These are phyloP conservation scores for Fusarium kyushuense DNA, from an alignment of 2,329 filamentous ascomycete species.

Conservation along the genomic window DNA sequence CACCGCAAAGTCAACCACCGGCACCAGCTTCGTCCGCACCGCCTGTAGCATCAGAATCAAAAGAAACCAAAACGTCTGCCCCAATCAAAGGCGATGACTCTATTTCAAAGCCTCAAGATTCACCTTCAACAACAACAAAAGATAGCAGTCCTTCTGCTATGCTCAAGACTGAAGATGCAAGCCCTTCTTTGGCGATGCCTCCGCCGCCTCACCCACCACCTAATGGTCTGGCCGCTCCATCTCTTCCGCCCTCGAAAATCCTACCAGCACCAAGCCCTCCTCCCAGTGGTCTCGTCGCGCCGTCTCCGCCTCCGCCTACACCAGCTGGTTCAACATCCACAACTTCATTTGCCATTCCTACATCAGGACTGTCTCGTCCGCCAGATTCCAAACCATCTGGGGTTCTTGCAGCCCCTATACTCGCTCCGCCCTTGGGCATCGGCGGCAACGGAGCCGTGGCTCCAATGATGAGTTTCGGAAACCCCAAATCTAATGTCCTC, in stretches of 20 bases:
- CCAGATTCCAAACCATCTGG: slow-evolving; percentile 47
- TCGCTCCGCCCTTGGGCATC: slow-evolving; percentile 53
- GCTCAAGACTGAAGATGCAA: slow-evolving; percentile 28
- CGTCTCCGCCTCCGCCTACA: slow-evolving; percentile 27
- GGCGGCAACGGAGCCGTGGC: slow-evolving; percentile 40
- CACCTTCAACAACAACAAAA: slow-evolving; percentile 1
- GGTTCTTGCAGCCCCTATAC: slow-evolving; percentile 55
- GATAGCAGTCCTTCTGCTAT: not conserved
- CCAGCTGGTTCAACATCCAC: slow-evolving; percentile 14
- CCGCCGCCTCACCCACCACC: slow-evolving; percentile 40
- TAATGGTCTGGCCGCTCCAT: slow-evolving; percentile 38
- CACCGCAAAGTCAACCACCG: slow-evolving; percentile 12
- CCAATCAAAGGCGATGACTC: slow-evolving; percentile 16
- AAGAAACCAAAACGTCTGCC: slow-evolving; percentile 7
- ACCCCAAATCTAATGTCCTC: slow-evolving; percentile 59
- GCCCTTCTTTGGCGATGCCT: slow-evolving; percentile 38
- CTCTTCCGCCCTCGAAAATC: slow-evolving; percentile 22
- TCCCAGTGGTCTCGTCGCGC: slow-evolving; percentile 40
- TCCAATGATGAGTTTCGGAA: slow-evolving; percentile 48
- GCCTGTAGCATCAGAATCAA: not conserved
- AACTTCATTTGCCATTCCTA: slow-evolving; percentile 34
- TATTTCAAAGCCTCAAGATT: slow-evolving; percentile 5
- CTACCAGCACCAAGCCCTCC: slow-evolving; percentile 30
- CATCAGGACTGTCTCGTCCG: slow-evolving; percentile 42
- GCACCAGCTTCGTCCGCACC: slow-evolving; percentile 8